Evolutionary conservation across 2,329 filamentous ascomycete species (phyloP), one percentile per base, ranked within the genome.

Genomic region (Plectosphaerella cucumerina): DNA sequence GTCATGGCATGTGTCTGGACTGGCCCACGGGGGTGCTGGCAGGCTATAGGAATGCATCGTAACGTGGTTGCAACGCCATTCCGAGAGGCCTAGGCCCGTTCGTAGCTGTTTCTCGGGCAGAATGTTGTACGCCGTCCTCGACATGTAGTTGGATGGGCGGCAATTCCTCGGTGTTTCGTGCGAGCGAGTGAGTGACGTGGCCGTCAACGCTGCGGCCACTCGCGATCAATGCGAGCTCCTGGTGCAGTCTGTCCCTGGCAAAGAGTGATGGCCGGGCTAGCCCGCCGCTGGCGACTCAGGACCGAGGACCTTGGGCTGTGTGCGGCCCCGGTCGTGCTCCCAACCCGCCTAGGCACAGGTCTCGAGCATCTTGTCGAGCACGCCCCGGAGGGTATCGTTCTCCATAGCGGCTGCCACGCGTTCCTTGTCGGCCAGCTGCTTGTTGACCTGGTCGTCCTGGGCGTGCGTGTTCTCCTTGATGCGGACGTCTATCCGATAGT

Each of bases 381-480:
- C 89, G 39, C 85, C 85, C 76, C 90, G 90, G 53, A 99, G 74
- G 1, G 89, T 95, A 51, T 89, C 89, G 66, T 99, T 99, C 70
- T 97, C 94, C 60, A 97, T 74, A 6, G 94, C 94, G 10, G 94
- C 94, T 1, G 93, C 92, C 43, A 99, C 94, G 54, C 94, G 80
- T 73, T 99, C 94, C 76, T 97, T 99, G 72, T 99, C 94, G 33
- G 85, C 89, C 42, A 99, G 75, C 71, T 99, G 94, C 76, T 97
- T 97, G 73, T 96, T 97, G 48, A 97, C 91, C 67, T 96, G 91
- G 56, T 96, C 91, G 44, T 90, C 93, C 54, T 95, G 95, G 58
- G 85, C 90, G 68, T 97, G 94, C n/a, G 91, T 94, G 55, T 92
- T 93, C 70, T 96, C 88, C 70, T 97, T 97, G 69, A 97, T 96